Percentiles rank a stretch among this genome's conserved stretches.
These are phyloP conservation scores for Vaccinium corymbosum DNA, from an alignment of 148 eudicot genomes.

Conservation along the genomic window DNA sequence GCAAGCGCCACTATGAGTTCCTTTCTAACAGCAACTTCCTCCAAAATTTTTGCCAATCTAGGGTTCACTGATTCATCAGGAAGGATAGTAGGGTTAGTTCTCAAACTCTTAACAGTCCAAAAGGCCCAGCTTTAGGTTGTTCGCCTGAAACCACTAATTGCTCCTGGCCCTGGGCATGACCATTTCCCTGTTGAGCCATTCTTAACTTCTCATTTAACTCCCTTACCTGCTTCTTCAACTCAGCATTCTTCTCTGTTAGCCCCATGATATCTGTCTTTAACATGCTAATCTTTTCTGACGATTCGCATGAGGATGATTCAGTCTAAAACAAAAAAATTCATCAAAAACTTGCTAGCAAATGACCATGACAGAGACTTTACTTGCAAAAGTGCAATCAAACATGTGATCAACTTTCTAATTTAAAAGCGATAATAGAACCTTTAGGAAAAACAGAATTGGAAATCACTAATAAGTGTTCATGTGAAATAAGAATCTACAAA, in stretches of 20 bases:
- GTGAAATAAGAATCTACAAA: not conserved
- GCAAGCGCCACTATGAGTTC: constrained; percentile 88
- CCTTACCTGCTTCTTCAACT: constrained; percentile 60
- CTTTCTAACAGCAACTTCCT: constrained; percentile 57
- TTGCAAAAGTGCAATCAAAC: not conserved
- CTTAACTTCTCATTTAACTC: constrained; percentile 61
- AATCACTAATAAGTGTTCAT: not conserved
- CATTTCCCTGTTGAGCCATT: constrained; percentile 59
- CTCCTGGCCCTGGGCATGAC: constrained; percentile 53
- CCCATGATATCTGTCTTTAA: constrained; percentile 54
- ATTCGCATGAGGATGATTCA: constrained; percentile 49
- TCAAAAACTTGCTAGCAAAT: not conserved
- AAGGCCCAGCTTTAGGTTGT: constrained; percentile 78
- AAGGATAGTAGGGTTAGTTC: constrained; percentile 74
- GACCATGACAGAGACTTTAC: not conserved
- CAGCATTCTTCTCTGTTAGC: constrained; percentile 55
- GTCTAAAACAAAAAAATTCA: constrained; percentile 21
- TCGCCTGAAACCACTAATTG: constrained; percentile 49
- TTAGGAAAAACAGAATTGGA: not conserved
- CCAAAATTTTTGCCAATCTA: constrained; percentile 69
- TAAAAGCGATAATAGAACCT: not conserved
- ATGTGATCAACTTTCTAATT: not conserved
- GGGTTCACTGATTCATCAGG: constrained; percentile 86
- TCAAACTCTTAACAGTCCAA: constrained; percentile 84
- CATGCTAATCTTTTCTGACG: constrained; percentile 43